These are phyloP conservation scores for Pleurotus platypus DNA, from an alignment of 768 basidiomycete genomes.

Conservation along the genomic window DNA sequence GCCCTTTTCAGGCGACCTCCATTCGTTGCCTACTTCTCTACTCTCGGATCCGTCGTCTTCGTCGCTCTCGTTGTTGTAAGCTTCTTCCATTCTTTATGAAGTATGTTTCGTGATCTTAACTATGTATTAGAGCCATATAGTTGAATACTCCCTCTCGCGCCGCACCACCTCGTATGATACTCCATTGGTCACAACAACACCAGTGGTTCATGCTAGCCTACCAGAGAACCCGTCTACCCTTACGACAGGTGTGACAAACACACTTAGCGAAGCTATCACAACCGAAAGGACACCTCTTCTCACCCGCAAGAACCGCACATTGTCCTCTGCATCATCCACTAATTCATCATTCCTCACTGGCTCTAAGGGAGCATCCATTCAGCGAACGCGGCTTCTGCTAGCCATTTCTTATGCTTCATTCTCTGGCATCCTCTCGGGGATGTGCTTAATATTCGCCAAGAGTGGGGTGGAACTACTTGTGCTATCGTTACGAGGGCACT, in stretches of 20 bases:
- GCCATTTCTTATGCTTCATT: slow-evolving; percentile 85
- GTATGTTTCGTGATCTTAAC: not conserved
- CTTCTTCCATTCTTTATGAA: slow-evolving; percentile 12
- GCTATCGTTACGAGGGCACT: slow-evolving; percentile 68
- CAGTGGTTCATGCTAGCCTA: slow-evolving; percentile 31
- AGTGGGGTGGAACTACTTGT: slow-evolving; percentile 87
- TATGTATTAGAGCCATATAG: slow-evolving; percentile 59
- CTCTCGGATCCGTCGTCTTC: slow-evolving; percentile 58
- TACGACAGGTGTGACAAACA: slow-evolving; percentile 30
- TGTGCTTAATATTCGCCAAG: slow-evolving; percentile 93
- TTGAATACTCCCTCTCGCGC: slow-evolving; percentile 59
- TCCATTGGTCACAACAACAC: slow-evolving; percentile 17
- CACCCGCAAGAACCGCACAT: slow-evolving; percentile 30
- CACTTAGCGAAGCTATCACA: slow-evolving; percentile 26
- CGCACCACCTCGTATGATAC: slow-evolving; percentile 21
- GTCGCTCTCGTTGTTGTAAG: slow-evolving; percentile 62
- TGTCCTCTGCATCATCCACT: slow-evolving; percentile 23
- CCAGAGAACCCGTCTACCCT: slow-evolving; percentile 34
- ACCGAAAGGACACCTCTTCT: slow-evolving; percentile 61
- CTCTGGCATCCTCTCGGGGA: slow-evolving; percentile 85
- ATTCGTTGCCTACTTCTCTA: slow-evolving; percentile 80
- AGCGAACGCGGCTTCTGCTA: slow-evolving; percentile 56
- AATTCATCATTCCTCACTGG: slow-evolving; percentile 14
- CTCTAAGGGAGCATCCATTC: slow-evolving; percentile 19
- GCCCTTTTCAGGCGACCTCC: slow-evolving; percentile 68